Evolutionary conservation across 2,329 filamentous ascomycete genomes (phyloP).

Genomic region (Akanthomyces dipterigenus): DNA sequence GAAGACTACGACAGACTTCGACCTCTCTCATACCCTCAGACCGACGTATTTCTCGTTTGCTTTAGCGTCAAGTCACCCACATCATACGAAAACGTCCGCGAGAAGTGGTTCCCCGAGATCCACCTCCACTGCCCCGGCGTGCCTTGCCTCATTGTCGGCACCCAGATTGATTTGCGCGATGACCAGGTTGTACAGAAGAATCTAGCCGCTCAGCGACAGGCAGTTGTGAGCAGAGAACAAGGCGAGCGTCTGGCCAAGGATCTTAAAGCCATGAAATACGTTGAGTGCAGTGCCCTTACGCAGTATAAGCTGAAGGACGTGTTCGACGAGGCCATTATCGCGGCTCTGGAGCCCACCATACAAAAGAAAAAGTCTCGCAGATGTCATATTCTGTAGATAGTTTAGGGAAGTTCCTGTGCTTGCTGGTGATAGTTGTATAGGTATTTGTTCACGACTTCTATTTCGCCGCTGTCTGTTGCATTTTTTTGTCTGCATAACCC

Average conservation of each 20-base stretch:
- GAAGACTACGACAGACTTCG: conserved; percentile 98
- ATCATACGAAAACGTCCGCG: conserved; percentile 97
- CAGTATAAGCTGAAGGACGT: conserved; percentile 99
- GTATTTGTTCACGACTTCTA: too few species aligned
- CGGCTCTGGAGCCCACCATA: conserved; percentile 80
- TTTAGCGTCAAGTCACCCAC: conserved; percentile 97
- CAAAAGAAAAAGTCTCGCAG: conserved; percentile 70
- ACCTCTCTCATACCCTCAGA: conserved; percentile 95
- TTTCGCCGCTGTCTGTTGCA: too few species aligned
- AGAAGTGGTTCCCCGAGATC: conserved; percentile 99
- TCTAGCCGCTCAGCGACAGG: conserved; percentile 92
- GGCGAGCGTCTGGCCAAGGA: conserved; percentile 96
- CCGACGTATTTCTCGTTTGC: conserved; percentile 97
- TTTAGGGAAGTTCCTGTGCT: not conserved
- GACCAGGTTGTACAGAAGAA: conserved; percentile 84
- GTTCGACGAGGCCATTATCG: conserved; percentile 98
- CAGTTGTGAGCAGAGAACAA: conserved; percentile 83
- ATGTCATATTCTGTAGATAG: conserved; percentile 60
- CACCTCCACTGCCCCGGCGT: conserved; percentile 98
- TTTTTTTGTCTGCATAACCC: too few species aligned
- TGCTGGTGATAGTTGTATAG: not conserved
- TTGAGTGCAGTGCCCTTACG: conserved; percentile 95
- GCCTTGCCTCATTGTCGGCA: conserved; percentile 94
- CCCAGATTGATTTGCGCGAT: conserved; percentile 92
- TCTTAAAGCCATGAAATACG: conserved; percentile 95